Percentiles rank a stretch among this genome's conserved stretches.
These are phyloP conservation scores for Carex littledalei DNA, from an alignment of 176 grass and related monocot species.

Conservation along the genomic window DNA sequence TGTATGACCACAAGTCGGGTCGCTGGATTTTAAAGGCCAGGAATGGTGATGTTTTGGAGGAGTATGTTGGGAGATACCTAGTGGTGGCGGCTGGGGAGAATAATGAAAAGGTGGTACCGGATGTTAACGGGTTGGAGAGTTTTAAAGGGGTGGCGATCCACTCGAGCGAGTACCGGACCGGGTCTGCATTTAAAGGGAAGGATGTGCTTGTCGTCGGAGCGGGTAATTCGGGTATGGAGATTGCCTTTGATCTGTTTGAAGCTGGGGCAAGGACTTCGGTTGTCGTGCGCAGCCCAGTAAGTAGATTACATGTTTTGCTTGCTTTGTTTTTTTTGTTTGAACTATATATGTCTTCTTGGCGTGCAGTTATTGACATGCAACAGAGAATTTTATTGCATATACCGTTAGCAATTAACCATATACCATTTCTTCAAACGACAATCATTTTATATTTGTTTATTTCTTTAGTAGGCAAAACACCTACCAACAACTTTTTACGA, in stretches of 20 bases:
- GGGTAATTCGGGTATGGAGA: slow-evolving; percentile 93
- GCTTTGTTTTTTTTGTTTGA: not conserved
- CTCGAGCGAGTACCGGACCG: slow-evolving; percentile 36
- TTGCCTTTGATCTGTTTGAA: slow-evolving; percentile 55
- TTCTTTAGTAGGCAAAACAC: too few species aligned
- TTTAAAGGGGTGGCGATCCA: slow-evolving; percentile 51
- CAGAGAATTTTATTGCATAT: too few species aligned
- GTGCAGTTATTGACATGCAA: too few species aligned
- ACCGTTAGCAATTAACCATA: too few species aligned
- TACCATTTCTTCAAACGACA: too few species aligned
- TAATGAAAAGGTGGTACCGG: slow-evolving; percentile 47
- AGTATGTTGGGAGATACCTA: not conserved
- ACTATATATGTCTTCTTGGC: too few species aligned
- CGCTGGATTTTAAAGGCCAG: slow-evolving; percentile 20
- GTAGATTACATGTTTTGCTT: slow-evolving; percentile 1
- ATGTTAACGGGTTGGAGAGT: slow-evolving; percentile 45
- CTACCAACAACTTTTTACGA: too few species aligned
- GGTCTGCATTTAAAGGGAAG: slow-evolving; percentile 35
- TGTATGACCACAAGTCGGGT: slow-evolving; percentile 11
- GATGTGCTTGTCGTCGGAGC: slow-evolving; percentile 62
- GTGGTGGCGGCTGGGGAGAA: slow-evolving; percentile 73
- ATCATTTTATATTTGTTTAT: too few species aligned
- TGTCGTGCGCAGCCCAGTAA: slow-evolving; percentile 49
- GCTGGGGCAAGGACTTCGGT: slow-evolving; percentile 45
- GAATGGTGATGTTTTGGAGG: too few species aligned